phyloP scores from a whole-genome alignment of 441 rosid genomes.

The Arabidopsis lyrata region DNA sequence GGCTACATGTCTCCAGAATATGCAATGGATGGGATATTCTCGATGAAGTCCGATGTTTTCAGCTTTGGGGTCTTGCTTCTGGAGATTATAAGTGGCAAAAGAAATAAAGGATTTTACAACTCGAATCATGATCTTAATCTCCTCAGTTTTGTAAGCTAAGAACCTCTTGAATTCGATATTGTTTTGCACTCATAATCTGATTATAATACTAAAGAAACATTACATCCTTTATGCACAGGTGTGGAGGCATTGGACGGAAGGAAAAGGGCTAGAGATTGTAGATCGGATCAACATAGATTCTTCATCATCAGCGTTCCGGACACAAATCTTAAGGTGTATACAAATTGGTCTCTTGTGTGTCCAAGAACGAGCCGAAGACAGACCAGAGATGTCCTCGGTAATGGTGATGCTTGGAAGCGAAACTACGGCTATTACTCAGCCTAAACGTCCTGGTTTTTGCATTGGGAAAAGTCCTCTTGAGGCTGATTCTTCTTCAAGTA shows the following conservation, averaged over 20 bases:
- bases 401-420: conserved; percentile 52
- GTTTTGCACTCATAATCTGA: not conserved
- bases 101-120: not conserved
- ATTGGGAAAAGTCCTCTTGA: no score
- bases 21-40: conserved; percentile 48
- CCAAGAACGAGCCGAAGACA: conserved; percentile 49
- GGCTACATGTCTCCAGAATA: conserved; percentile 56
- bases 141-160: not conserved
- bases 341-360: conserved; percentile 55
- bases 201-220: not conserved
- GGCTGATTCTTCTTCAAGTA: no score
- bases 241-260: conserved; percentile 14
- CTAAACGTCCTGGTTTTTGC: no score
- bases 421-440: not conserved
- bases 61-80: conserved; percentile 36
- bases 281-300: conserved; percentile 13
- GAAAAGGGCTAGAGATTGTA: conserved; percentile 1
- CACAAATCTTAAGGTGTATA: conserved; percentile 31
- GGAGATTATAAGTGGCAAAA: not conserved
- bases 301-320: not conserved
- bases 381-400: conserved; percentile 50
- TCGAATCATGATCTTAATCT: not conserved
- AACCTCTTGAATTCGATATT: not conserved
- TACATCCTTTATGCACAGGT: not conserved
- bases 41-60: conserved; percentile 51